phyloP scores from a whole-genome alignment of 225 moss, liverwort and hornwort species.

The Pseudisothecium myosuroides region DNA sequence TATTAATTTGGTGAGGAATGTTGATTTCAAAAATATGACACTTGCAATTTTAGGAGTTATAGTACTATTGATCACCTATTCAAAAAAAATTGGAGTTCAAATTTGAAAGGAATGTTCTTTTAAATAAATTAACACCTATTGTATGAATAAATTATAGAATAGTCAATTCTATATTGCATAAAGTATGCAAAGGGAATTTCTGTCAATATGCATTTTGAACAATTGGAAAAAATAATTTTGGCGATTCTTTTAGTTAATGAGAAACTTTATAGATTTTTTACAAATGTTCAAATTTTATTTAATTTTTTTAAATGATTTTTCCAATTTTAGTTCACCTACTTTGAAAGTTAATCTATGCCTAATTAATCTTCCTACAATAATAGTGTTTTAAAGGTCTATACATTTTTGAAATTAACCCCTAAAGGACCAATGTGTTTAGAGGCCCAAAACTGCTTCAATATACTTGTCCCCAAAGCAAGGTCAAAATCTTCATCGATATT shows the following conservation, averaged over 20 bases:
- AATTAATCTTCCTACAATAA: not conserved
- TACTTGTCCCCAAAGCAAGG: no score
- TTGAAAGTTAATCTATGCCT: not conserved
- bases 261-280: not conserved
- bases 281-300: not conserved
- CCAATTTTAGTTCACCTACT: accelerated
- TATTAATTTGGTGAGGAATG: not conserved
- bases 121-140: not conserved
- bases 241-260: not conserved
- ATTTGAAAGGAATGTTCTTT: not conserved
- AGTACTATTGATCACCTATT: not conserved
- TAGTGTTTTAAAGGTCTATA: not conserved
- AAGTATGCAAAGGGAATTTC: not conserved
- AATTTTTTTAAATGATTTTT: not conserved
- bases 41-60: not conserved
- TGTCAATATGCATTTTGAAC: not conserved
- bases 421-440: no score
- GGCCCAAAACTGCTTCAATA: no score
- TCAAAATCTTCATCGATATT: no score
- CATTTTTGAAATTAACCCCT: not conserved
- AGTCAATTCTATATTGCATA: not conserved
- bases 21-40: not conserved
- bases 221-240: no score
- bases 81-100: not conserved
- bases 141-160: no score